phyloP scores from a whole-genome alignment of 805 yeast genomes.

The Komagataella kurtzmanii region DNA sequence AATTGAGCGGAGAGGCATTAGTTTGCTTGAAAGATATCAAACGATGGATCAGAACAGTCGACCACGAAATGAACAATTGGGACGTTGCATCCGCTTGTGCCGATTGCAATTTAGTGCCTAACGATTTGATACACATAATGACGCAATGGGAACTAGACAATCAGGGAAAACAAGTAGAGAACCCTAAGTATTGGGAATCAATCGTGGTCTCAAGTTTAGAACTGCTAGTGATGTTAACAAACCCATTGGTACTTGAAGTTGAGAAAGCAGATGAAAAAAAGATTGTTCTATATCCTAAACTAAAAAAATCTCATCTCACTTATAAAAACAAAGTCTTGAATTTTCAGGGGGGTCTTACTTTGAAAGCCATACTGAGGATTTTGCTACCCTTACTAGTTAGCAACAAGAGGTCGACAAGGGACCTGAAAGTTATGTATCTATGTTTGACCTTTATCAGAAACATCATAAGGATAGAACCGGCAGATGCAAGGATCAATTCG shows the following conservation, averaged over 20 bases:
- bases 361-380: constrained; percentile 58
- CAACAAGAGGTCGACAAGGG: constrained; percentile 51
- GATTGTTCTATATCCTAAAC: constrained; percentile 37
- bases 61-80: constrained; percentile 54
- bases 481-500: constrained; percentile 34
- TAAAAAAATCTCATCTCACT: constrained; percentile 50
- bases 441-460: constrained; percentile 69
- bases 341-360: constrained; percentile 43
- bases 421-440: constrained; percentile 57
- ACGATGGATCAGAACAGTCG: constrained; percentile 77
- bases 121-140: constrained; percentile 65
- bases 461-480: constrained; percentile 64
- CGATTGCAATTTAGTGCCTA: constrained; percentile 57
- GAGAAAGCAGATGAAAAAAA: constrained; percentile 48
- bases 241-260: constrained; percentile 63
- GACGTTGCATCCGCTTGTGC: constrained; percentile 85
- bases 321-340: constrained; percentile 61
- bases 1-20: constrained; percentile 76
- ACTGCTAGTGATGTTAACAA: constrained; percentile 68
- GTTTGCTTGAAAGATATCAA: constrained; percentile 82
- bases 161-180: constrained; percentile 14
- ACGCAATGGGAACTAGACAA: constrained; percentile 52
- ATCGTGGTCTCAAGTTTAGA: constrained; percentile 67
- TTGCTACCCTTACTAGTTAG: constrained; percentile 47
- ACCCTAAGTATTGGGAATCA: constrained; percentile 33